phyloP scores from a whole-genome alignment of 2,329 filamentous ascomycete genomes.

The Zymoseptoria passerinii region DNA sequence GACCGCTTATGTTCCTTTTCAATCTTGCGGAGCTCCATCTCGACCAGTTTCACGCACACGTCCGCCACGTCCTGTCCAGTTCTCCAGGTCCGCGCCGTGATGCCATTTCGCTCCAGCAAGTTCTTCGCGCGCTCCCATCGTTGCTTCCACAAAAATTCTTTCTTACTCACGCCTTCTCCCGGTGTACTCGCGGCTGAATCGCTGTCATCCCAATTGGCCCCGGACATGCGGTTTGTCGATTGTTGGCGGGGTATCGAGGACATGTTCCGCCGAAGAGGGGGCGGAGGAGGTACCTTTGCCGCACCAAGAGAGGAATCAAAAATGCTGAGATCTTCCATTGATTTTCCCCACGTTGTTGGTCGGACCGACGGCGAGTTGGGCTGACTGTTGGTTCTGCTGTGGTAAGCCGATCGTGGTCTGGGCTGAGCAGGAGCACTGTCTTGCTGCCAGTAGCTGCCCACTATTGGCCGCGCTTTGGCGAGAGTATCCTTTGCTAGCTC shows the following conservation, averaged over 20 bases:
- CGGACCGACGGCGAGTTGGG: constrained; percentile 12
- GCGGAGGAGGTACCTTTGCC: constrained; percentile 8
- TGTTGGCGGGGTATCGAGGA: constrained; percentile 28
- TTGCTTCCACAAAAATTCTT: constrained; percentile 63
- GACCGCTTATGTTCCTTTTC: constrained; percentile 16
- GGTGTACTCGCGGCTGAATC: constrained; percentile 24
- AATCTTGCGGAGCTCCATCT: constrained; percentile 43
- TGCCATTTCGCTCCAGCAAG: constrained; percentile 55
- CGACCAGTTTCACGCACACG: constrained; percentile 58
- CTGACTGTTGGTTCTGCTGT: constrained; percentile 7
- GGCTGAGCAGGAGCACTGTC: constrained; percentile 6
- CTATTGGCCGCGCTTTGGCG: constrained; percentile 14
- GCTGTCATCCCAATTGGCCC: constrained; percentile 19
- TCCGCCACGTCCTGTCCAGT: constrained; percentile 60
- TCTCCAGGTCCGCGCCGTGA: constrained; percentile 65
- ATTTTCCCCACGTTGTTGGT: constrained; percentile 10
- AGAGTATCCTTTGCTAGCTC: constrained; percentile 13
- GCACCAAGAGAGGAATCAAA: constrained; percentile 7
- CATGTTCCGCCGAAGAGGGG: constrained; percentile 27
- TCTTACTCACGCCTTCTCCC: constrained; percentile 49
- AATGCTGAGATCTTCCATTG: constrained; percentile 17
- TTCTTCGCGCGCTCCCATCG: constrained; percentile 58
- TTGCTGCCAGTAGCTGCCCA: constrained; percentile 11
- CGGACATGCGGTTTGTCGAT: constrained; percentile 28
- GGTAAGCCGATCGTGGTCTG: constrained; percentile 3